Conservation (phyloP, 1,284 basidiomycete species). For the Xerocomus amazonicus region DNA sequence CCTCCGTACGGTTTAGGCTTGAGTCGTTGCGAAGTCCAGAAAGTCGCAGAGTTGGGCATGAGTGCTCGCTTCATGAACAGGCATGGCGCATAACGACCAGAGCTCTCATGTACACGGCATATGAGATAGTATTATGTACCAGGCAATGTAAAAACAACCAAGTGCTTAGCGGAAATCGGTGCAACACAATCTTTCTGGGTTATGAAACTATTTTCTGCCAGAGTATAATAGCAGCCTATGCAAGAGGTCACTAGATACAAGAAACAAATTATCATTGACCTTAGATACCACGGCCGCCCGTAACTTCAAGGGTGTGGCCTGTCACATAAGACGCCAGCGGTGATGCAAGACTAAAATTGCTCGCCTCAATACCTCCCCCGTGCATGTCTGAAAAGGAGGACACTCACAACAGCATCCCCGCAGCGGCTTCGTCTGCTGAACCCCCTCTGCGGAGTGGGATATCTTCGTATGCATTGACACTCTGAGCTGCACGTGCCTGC, state of each 20-base stretch:
- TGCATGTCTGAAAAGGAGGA: neutral
- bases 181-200: no score
- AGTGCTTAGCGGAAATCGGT: no score
- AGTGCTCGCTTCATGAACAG: constrained; percentile 40
- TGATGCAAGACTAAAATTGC: constrained; percentile 55
- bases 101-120: no score
- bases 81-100: no score
- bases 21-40: constrained; percentile 50
- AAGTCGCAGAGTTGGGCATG: constrained; percentile 63
- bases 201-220: no score
- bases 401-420: constrained; percentile 66
- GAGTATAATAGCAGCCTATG: no score
- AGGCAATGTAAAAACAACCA: no score
- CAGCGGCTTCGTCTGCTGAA: constrained; percentile 74
- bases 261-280: neutral
- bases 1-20: constrained; percentile 69
- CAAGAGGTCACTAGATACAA: neutral
- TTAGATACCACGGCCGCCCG: constrained; percentile 70
- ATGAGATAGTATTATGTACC: no score
- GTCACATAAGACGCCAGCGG: constrained; percentile 77
- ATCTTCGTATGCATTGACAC: constrained; percentile 40
- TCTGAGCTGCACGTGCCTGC: constrained; percentile 31
- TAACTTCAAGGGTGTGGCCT: constrained; percentile 81
- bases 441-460: constrained; percentile 80
- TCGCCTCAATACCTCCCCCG: constrained; percentile 10